A percentile compares a stretch with the other conserved stretches of the same genome.
These are phyloP conservation scores for Acarospora socialis DNA, from an alignment of 2,329 filamentous ascomycete species.

Conservation along the genomic window DNA sequence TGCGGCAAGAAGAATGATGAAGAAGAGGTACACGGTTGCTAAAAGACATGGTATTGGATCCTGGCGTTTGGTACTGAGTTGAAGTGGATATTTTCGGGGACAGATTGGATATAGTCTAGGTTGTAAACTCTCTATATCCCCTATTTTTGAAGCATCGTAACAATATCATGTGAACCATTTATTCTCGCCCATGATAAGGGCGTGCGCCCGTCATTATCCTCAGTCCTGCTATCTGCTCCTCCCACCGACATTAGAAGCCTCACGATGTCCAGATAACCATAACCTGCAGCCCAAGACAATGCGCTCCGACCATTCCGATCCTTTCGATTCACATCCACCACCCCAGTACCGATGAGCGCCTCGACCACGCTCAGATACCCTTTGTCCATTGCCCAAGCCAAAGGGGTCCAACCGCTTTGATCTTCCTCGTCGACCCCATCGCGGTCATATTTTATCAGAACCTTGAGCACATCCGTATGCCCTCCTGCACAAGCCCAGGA, in stretches of 20 bases:
- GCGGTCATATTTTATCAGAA: constrained; percentile 1
- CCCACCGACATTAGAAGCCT: background rate
- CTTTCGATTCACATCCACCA: constrained; percentile 4
- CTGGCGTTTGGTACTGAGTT: too few relatives aligned
- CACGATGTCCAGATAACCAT: constrained; percentile 1
- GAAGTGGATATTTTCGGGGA: too few relatives aligned
- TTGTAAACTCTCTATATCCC: too few relatives aligned
- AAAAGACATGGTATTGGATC: too few relatives aligned
- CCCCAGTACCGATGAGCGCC: background rate
- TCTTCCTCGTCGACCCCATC: constrained; percentile 5
- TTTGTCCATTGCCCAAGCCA: constrained; percentile 4
- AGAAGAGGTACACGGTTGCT: too few relatives aligned
- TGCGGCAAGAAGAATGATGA: too few relatives aligned
- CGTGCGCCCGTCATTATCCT: constrained; percentile 2
- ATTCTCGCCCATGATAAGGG: constrained; percentile 2
- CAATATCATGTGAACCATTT: too few relatives aligned
- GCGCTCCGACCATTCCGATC: constrained; percentile 5
- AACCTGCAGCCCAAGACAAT: constrained; percentile 1
- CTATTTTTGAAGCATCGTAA: too few relatives aligned
- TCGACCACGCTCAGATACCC: background rate
- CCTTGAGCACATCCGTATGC: background rate
- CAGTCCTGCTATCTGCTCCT: background rate
- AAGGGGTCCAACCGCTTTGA: constrained; percentile 4
- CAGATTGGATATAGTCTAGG: too few relatives aligned
- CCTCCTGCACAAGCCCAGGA: constrained; percentile 4